Base-by-base conservation (phyloP, 2,329 filamentous ascomycete species). In the Cordyceps cicadae region DNA sequence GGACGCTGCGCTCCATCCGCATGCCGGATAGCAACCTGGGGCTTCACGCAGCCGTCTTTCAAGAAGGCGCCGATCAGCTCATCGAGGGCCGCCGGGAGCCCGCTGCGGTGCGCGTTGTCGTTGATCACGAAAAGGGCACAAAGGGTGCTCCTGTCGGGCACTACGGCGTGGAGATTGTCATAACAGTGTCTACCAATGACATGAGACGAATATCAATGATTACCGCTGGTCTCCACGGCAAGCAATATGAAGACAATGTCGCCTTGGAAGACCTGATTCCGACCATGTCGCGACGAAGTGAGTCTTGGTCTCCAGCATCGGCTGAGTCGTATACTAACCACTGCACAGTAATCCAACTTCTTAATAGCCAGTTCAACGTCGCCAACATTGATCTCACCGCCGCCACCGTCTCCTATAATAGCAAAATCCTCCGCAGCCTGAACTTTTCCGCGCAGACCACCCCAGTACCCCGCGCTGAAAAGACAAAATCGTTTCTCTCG, bases 391-490 rank as follows among this genome's bases (percentile, higher is more conserved):
- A 77, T 14, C 74, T 92, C 45, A 82, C 87, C 0, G 81, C 86
- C 3, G 83, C 88, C 0, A 77, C 96, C 63, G 81, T 96, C 3
- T 86, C 86, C 12, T 90, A 89, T 65, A 89, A 96, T 69, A 86
- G 86, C 51, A 91, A 91, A 63, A 84, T 90, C 2, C 78, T 96
- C 32, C 87, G 87, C 39, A 85, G 86, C 4, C 76, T 96, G 26
- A 82, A 81, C 52, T 78, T 89, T 46, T 78, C 83, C 21, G 75
- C 82, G 45, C 59, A 52, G 15, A 61, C 59, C 3, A 57, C 54
- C 14, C 56, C 61, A 45, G 45, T 58, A 3, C 77, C 84, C 37
- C 82, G 87, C 46, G 79, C 82, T 0, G 84, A 87, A 68, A 88
- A 84, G 70, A 82, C 84, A 12, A 82, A 82, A 59, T 86, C 85